Evolutionary conservation across 2,329 filamentous ascomycete species (phyloP), one percentile per base, ranked within the genome.

Genomic region (Aspergillus sp.): DNA sequence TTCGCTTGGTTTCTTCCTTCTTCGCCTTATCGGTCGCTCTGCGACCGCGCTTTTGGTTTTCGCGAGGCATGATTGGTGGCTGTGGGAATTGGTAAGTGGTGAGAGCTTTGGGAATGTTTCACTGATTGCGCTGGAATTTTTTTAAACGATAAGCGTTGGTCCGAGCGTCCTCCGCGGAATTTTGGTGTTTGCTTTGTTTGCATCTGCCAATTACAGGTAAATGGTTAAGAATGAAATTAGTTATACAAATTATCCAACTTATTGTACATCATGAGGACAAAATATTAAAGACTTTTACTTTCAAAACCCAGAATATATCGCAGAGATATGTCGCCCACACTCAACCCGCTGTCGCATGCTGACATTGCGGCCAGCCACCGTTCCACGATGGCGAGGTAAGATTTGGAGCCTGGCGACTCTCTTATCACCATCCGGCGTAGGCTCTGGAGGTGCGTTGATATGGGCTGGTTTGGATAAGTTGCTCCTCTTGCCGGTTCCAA

Each of bases 401-500:
- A 96, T 85, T 73, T 96, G 86, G 58, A 97, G 86, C 36, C 93
- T 80, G 67, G 86, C 82, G 64, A 91, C 89, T 59, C 82, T 83
- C 53, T 86, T 82, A 8, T 84, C 82, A 60, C 84, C 81, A 66
- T 84, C 80, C 57, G 81, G 81, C 64, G 88, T 88, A 0, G 81
- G 83, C 48, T 83, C 83, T 12, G 80, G 76, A 60, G 96, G 91
- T 13, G 91, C 89, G 32, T 86, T 85, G 53, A 97, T 91, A 70
- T 96, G 93, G 2, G 82, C 81, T 1, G 95, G 95, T 12, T 83
- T 81, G 52, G 85, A 84, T 9, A 89, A 70, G 69, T 98, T 98
- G 68, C 85, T 95, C 60, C 93, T 80, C 79, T 89, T 96, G 26
- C 95, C 93, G 0, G 89, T 97, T 12, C 95, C 95, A 24, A 99